Evolutionary conservation across 306 rosid species (phyloP).

Genomic region (Lithocarpus polystachyus): DNA sequence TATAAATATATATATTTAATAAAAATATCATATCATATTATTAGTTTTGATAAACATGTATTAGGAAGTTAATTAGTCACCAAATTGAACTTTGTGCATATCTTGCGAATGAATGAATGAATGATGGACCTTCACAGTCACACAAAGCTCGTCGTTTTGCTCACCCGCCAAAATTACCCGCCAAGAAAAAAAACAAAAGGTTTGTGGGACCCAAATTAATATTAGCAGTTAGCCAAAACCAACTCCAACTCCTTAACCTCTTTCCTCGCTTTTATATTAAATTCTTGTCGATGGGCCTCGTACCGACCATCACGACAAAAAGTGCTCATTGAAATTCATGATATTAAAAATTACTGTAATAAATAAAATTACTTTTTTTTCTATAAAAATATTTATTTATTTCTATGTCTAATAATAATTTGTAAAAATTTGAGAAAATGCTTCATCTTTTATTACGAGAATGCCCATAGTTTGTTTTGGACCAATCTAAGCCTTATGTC

Average conservation of each 20-base stretch:
- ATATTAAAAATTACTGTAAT: neutral
- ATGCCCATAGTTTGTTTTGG: no score
- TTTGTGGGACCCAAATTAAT: slow-evolving; percentile 23
- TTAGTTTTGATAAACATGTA: neutral
- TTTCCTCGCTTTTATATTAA: slow-evolving; percentile 35
- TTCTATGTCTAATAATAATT: no score
- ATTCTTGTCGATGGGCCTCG: slow-evolving; percentile 18
- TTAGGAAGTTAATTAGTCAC: neutral
- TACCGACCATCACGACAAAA: slow-evolving; percentile 5
- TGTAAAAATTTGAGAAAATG: no score
- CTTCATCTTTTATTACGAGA: no score
- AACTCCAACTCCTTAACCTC: neutral
- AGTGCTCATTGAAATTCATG: neutral
- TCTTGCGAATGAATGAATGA: no score
- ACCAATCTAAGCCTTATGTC: no score
- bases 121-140: neutral
- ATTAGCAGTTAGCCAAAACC: neutral
- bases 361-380: no score
- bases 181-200: slow-evolving; percentile 21
- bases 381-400: no score
- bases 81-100: no score
- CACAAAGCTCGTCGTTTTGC: slow-evolving; percentile 7
- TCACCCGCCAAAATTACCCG: slow-evolving; percentile 46
- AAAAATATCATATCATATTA: no score
- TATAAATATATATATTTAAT: no score